phyloP scores from a whole-genome alignment of 371 early-diverging fungal species.

The Apophysomyces variabilis region DNA sequence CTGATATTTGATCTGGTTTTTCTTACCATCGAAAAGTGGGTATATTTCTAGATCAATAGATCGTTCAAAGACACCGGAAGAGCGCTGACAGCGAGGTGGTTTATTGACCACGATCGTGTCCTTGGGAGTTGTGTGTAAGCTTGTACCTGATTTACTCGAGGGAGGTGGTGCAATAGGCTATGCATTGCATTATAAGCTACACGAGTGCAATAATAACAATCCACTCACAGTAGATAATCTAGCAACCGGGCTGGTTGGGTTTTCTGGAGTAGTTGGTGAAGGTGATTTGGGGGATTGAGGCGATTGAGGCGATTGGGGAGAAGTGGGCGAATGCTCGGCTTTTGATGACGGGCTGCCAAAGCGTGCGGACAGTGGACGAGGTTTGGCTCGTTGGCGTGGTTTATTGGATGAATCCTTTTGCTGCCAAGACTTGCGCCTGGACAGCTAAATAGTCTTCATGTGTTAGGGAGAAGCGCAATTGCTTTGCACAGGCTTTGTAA shows the following conservation, averaged over 20 bases:
- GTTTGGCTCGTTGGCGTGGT: conserved; percentile 17
- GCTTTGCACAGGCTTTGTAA: background rate
- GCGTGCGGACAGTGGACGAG: conserved; percentile 8
- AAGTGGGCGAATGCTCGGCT: background rate
- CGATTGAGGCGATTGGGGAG: background rate
- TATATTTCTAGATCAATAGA: conserved; percentile 82
- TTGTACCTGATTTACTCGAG: conserved; percentile 67
- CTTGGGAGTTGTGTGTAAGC: conserved; percentile 78
- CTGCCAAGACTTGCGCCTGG: conserved; percentile 35
- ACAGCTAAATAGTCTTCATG: conserved; percentile 25
- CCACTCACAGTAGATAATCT: background rate
- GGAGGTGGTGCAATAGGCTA: conserved; percentile 47
- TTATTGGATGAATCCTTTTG: conserved; percentile 24
- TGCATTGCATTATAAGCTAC: background rate
- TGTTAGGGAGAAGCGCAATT: background rate
- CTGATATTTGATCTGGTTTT: too few relatives aligned
- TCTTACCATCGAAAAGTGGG: conserved; percentile 76
- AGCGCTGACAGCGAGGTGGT: conserved; percentile 83
- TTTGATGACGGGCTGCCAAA: background rate
- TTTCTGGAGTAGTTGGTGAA: background rate
- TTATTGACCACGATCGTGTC: conserved; percentile 81
- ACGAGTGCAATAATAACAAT: background rate
- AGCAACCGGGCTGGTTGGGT: background rate
- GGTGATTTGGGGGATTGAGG: background rate
- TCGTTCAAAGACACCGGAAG: conserved; percentile 82